A percentile compares a stretch with the other conserved stretches of the same genome.
Conservation (phyloP, 148 eudicot species). For the Diospyros lotus region DNA sequence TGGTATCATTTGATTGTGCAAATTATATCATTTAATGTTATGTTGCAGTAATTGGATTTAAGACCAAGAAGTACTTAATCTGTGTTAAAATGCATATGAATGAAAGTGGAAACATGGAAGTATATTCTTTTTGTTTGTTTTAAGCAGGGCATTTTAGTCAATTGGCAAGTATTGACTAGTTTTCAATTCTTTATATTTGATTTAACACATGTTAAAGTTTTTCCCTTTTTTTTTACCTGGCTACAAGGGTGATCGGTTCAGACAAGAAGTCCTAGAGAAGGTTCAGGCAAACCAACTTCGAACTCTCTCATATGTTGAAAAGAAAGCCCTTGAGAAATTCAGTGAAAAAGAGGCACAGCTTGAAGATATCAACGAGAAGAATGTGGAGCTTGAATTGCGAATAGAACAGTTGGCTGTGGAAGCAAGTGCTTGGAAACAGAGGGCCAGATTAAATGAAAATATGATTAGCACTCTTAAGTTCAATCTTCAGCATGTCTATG, state of each 20-base stretch:
- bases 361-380: slow-evolving; percentile 43
- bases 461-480: slow-evolving; percentile 45
- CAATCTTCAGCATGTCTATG: slow-evolving; percentile 55
- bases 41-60: too few species aligned
- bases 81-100: not conserved
- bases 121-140: not conserved
- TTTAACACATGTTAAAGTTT: not conserved
- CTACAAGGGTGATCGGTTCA: slow-evolving; percentile 44
- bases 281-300: slow-evolving; percentile 51
- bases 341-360: slow-evolving; percentile 47
- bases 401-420: slow-evolving; percentile 48
- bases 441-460: slow-evolving; percentile 43
- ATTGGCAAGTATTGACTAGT: not conserved
- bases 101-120: not conserved
- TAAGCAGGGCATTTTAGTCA: not conserved
- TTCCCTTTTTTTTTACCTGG: not conserved
- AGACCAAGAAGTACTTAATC: too few species aligned
- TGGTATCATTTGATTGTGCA: too few species aligned
- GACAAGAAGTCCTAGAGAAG: slow-evolving; percentile 48
- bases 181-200: not conserved
- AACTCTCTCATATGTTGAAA: slow-evolving; percentile 48
- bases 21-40: too few species aligned
- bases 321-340: slow-evolving; percentile 37
- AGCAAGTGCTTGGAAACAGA: slow-evolving; percentile 54
- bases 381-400: slow-evolving; percentile 45